Conservation (phyloP, 257 asterid species). For the Nicotiana tomentosiformis region DNA sequence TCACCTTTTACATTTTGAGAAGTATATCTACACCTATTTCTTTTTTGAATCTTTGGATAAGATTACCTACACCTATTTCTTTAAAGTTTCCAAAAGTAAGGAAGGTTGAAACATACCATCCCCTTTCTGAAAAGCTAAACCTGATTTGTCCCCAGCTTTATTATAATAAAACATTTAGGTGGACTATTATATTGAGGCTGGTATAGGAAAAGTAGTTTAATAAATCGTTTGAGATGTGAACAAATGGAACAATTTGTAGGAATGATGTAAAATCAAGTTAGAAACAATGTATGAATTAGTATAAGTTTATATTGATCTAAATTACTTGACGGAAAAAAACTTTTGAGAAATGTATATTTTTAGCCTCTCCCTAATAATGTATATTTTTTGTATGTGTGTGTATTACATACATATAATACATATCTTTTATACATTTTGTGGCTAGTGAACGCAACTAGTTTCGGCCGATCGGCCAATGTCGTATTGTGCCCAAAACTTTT, state of each 20-base stretch:
- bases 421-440: no score
- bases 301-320: background rate
- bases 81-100: background rate
- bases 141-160: background rate
- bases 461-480: no score
- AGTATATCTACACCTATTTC: background rate
- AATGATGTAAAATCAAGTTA: background rate
- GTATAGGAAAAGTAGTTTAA: background rate
- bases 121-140: background rate
- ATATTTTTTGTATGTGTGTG: no score
- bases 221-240: background rate
- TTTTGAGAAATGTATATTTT: no score
- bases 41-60: background rate
- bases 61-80: background rate
- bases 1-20: background rate
- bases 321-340: background rate
- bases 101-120: background rate
- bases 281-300: background rate
- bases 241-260: background rate
- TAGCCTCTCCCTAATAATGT: no score
- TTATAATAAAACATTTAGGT: background rate
- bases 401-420: no score
- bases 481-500: background rate
- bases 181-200: background rate
- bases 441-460: no score